Evolutionary conservation across 2,329 filamentous ascomycete genomes (phyloP).

Genomic region (Beauveria varroae): DNA sequence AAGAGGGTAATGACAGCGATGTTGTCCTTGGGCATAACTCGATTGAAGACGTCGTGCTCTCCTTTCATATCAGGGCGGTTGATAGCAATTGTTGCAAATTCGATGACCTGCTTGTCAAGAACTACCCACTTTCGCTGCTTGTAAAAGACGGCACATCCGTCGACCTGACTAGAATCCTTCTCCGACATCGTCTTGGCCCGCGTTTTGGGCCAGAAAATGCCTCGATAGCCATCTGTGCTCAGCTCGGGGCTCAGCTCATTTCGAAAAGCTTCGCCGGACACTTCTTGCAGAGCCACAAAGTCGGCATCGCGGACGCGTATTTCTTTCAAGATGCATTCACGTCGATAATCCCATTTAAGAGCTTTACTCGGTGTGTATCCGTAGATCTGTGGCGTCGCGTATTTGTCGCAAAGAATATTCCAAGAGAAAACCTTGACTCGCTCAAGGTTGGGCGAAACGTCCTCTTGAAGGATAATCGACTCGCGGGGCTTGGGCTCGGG

Average conservation of each 20-base stretch:
- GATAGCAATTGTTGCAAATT: conserved; percentile 87
- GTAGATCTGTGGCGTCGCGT: conserved; percentile 76
- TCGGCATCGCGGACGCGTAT: conserved; percentile 74
- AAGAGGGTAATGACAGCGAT: conserved; percentile 89
- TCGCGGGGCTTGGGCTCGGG: conserved; percentile 68
- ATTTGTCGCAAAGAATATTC: conserved; percentile 94
- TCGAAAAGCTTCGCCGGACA: conserved; percentile 86
- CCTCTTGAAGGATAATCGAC: conserved; percentile 69
- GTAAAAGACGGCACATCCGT: conserved; percentile 95
- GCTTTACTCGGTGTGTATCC: conserved; percentile 82
- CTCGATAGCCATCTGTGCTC: conserved; percentile 83
- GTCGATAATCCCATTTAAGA: conserved; percentile 80
- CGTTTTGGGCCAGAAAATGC: conserved; percentile 85
- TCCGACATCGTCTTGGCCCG: conserved; percentile 88
- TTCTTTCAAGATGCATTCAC: conserved; percentile 75
- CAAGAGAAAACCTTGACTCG: conserved; percentile 82
- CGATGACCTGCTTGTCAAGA: conserved; percentile 88
- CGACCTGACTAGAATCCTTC: conserved; percentile 80
- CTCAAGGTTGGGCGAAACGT: conserved; percentile 51
- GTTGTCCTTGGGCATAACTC: conserved; percentile 96
- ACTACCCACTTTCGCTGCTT: conserved; percentile 91
- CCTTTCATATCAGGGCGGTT: conserved; percentile 95
- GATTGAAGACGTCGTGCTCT: conserved; percentile 95
- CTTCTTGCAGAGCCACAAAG: conserved; percentile 88
- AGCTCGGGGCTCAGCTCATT: conserved; percentile 85